These are phyloP conservation scores for Stemphylium beticola DNA, from an alignment of 2,329 filamentous ascomycete genomes.

Conservation along the genomic window DNA sequence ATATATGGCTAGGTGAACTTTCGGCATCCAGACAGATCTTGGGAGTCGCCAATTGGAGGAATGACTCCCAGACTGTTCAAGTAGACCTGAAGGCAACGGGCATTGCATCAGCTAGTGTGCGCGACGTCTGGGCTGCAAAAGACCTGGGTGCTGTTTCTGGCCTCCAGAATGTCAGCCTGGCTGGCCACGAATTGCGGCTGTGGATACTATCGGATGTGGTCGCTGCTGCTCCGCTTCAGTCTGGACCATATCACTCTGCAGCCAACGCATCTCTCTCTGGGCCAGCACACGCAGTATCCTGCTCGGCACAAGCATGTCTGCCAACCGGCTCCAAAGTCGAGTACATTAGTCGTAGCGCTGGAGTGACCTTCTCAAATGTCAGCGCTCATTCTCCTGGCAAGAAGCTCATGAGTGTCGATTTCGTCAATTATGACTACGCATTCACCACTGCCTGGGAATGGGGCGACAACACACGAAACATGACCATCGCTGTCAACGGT, in stretches of 20 bases:
- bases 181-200: slow-evolving; percentile 37
- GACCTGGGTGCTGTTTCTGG: slow-evolving; percentile 27
- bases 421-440: slow-evolving; percentile 50
- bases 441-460: slow-evolving; percentile 44
- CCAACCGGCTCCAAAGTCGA: slow-evolving; percentile 43
- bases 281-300: slow-evolving; percentile 33
- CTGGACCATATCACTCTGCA: slow-evolving; percentile 40
- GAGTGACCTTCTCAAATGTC: slow-evolving; percentile 38
- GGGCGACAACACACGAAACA: slow-evolving; percentile 46
- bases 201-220: slow-evolving; percentile 47
- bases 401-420: slow-evolving; percentile 48
- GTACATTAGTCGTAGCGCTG: slow-evolving; percentile 35
- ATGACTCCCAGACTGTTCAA: slow-evolving; percentile 37
- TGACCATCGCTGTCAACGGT: slow-evolving; percentile 50
- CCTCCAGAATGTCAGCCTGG: slow-evolving; percentile 22
- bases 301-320: slow-evolving; percentile 34
- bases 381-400: slow-evolving; percentile 29
- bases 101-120: slow-evolving; percentile 42
- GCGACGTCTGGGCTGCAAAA: slow-evolving; percentile 46
- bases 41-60: slow-evolving; percentile 49
- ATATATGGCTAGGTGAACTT: slow-evolving; percentile 49
- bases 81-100: slow-evolving; percentile 43
- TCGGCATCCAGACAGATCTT: slow-evolving; percentile 44
- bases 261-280: slow-evolving; percentile 40
- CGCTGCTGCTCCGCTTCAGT: slow-evolving; percentile 12